Evolutionary conservation across 495 filamentous ascomycete species (phyloP).

Genomic region (Xylaria longipes): DNA sequence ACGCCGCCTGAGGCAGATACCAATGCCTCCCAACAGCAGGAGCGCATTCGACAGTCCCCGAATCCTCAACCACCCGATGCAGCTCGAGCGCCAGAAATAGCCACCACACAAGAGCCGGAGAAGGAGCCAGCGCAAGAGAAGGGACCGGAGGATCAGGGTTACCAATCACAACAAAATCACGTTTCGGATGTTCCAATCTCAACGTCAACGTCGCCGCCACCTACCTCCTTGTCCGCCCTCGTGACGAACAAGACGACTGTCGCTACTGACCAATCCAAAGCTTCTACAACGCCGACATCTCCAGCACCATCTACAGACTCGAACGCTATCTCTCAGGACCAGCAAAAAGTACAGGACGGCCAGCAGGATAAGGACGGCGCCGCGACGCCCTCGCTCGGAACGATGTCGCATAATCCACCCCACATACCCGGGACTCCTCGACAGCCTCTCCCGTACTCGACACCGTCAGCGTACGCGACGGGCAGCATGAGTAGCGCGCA

Average conservation of each 20-base stretch:
- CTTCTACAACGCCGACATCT: constrained; percentile 14
- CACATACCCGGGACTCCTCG: constrained; percentile 52
- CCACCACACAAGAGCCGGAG: constrained; percentile 36
- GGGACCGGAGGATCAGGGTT: constrained; percentile 27
- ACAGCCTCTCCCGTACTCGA: constrained; percentile 61
- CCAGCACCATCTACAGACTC: constrained; percentile 9
- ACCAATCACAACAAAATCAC: constrained; percentile 24
- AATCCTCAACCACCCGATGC: constrained; percentile 25
- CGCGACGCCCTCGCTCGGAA: constrained; percentile 41
- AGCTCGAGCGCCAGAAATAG: constrained; percentile 33
- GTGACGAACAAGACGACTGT: constrained; percentile 24
- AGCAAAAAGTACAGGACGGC: constrained; percentile 30
- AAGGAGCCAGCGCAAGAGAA: constrained; percentile 37
- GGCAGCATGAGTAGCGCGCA: constrained; percentile 54
- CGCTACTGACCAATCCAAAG: constrained; percentile 23
- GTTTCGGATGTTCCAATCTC: constrained; percentile 13
- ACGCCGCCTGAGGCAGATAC: constrained; percentile 29
- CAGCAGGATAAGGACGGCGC: constrained; percentile 33
- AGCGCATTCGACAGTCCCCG: constrained; percentile 27
- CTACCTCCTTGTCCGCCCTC: constrained; percentile 18
- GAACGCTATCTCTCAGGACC: constrained; percentile 18
- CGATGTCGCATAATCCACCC: constrained; percentile 57
- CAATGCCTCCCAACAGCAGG: constrained; percentile 30
- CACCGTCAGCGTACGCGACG: constrained; percentile 60
- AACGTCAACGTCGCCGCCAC: constrained; percentile 18